Percentiles rank a stretch among this genome's conserved stretches.
Conservation (phyloP, 768 basidiomycete species). For the Amanita fuliginea region DNA sequence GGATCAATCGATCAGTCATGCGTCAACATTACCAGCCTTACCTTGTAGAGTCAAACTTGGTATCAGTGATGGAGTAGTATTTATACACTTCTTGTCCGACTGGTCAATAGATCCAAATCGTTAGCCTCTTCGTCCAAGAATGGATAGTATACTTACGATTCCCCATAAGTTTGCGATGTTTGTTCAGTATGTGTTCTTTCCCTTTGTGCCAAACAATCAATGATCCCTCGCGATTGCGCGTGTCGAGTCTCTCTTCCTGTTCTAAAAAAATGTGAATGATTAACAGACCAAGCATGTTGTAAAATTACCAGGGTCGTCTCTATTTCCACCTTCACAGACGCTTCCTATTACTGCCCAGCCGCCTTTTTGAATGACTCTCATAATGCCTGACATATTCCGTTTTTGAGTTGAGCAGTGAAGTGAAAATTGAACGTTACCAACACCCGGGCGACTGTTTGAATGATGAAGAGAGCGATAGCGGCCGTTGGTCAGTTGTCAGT, state of each 20-base stretch:
- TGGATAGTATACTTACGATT: slow-evolving; percentile 4
- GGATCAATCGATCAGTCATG: neutral
- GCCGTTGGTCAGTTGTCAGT: neutral
- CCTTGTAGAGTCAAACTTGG: slow-evolving; percentile 43
- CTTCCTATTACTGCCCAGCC: slow-evolving; percentile 33
- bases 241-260: slow-evolving; percentile 20
- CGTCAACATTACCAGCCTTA: slow-evolving; percentile 12
- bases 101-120: slow-evolving; percentile 7
- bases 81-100: slow-evolving; percentile 16
- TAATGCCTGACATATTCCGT: slow-evolving; percentile 30
- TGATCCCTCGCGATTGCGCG: slow-evolving; percentile 37
- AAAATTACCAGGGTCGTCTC: slow-evolving; percentile 18
- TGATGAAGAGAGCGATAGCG: slow-evolving; percentile 14
- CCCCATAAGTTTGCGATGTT: slow-evolving; percentile 10
- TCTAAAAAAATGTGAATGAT: neutral
- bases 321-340: slow-evolving; percentile 32
- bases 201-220: slow-evolving; percentile 27
- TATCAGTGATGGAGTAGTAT: slow-evolving; percentile 44
- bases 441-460: slow-evolving; percentile 37
- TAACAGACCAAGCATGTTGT: neutral
- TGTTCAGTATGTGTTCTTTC: slow-evolving; percentile 11
- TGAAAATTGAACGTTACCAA: slow-evolving; percentile 12
- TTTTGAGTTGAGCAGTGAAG: neutral
- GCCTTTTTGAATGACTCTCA: slow-evolving; percentile 36
- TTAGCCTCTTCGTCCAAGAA: neutral